A percentile compares a stretch with the other conserved stretches of the same genome.
phyloP scores from a whole-genome alignment of 768 basidiomycete genomes.

The Amanita jacksonii region DNA sequence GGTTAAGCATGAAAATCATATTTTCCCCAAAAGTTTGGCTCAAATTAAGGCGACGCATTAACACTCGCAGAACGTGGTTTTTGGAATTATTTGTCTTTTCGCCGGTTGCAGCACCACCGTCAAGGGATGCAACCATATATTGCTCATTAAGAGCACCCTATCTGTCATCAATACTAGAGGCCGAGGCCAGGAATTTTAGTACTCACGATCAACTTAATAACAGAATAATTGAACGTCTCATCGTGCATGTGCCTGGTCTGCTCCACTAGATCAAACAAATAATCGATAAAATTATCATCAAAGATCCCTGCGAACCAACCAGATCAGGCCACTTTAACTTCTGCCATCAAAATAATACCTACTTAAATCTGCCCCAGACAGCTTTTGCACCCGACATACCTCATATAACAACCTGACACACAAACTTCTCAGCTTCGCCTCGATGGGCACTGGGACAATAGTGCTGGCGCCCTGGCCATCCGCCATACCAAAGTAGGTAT shows the following conservation, averaged over 20 bases:
- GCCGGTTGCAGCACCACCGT: slow-evolving; percentile 17
- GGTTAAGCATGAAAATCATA: slow-evolving; percentile 98
- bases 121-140: slow-evolving; percentile 86
- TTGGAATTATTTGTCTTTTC: slow-evolving; percentile 29
- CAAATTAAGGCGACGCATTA: slow-evolving; percentile 77
- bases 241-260: slow-evolving; percentile 81
- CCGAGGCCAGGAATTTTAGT: neutral
- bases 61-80: slow-evolving; percentile 76
- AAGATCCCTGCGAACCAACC: slow-evolving; percentile 54
- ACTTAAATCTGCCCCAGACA: slow-evolving; percentile 75
- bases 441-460: slow-evolving; percentile 60
- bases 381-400: slow-evolving; percentile 84
- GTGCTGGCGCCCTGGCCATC: slow-evolving; percentile 26
- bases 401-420: slow-evolving; percentile 79
- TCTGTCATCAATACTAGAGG: neutral
- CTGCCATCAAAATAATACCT: slow-evolving; percentile 21
- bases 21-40: slow-evolving; percentile 97
- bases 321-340: neutral
- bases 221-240: slow-evolving; percentile 90
- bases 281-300: slow-evolving; percentile 75
- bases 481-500: slow-evolving; percentile 39
- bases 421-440: slow-evolving; percentile 68
- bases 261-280: slow-evolving; percentile 89
- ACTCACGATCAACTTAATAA: slow-evolving; percentile 88
- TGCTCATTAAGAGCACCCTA: slow-evolving; percentile 95